These are phyloP conservation scores for Stephanodiscus triporus DNA, from an alignment of 108 stramenopile genomes.

Conservation along the genomic window DNA sequence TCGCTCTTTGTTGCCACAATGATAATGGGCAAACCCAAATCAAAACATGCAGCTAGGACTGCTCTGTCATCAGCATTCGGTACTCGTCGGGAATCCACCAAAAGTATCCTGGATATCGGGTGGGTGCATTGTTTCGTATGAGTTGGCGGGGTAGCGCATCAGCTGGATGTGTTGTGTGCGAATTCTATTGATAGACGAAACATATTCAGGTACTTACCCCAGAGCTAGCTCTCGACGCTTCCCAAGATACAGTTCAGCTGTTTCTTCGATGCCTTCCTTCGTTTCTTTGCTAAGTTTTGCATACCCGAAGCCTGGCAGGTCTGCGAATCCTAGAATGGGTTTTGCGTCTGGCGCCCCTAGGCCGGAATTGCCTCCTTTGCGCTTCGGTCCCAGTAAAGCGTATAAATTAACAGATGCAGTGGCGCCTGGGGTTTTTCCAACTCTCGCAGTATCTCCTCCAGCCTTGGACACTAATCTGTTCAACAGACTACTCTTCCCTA, in stretches of 20 bases:
- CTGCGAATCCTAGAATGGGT: constrained; percentile 80
- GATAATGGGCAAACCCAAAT: constrained; percentile 82
- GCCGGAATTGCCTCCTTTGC: constrained; percentile 27
- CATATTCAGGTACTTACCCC: constrained; percentile 25
- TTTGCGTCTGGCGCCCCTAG: constrained; percentile 33
- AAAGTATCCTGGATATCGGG: constrained; percentile 47
- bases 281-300: constrained; percentile 87
- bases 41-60: constrained; percentile 84
- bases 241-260: constrained; percentile 85
- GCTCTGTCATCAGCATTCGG: constrained; percentile 82
- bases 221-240: constrained; percentile 85
- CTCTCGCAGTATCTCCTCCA: constrained; percentile 64
- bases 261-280: constrained; percentile 78
- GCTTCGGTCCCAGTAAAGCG: constrained; percentile 45
- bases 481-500: constrained; percentile 90
- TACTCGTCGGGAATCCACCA: constrained; percentile 88
- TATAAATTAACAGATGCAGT: constrained; percentile 86
- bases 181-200: too few relatives aligned
- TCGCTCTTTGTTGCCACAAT: constrained; percentile 93
- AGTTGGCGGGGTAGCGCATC: too few relatives aligned
- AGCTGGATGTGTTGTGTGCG: too few relatives aligned
- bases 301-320: constrained; percentile 96
- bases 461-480: constrained; percentile 54
- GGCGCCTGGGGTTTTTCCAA: constrained; percentile 88
- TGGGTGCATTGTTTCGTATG: not conserved